Evolutionary conservation across 225 moss, liverwort and hornwort species (phyloP).

Genomic region (Polytrichum formosum): DNA sequence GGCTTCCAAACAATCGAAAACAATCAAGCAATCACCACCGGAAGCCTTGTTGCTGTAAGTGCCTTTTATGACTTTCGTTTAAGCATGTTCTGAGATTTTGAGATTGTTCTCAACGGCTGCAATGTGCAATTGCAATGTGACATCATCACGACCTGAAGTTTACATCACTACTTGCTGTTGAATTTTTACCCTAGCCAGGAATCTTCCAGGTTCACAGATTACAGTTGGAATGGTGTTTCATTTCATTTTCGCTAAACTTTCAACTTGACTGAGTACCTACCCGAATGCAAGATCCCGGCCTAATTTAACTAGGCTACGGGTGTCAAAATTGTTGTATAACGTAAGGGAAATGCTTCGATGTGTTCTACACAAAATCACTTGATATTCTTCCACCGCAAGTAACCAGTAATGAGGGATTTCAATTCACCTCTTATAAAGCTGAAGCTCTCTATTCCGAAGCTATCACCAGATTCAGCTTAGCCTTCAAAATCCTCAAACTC

Average conservation of each 20-base stretch:
- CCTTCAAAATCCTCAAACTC: constrained; percentile 78
- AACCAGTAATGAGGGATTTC: no score
- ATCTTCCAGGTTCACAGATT: not conserved
- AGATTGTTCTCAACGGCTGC: no score
- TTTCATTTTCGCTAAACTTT: no score
- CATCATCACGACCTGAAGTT: not conserved
- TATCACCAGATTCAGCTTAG: constrained; percentile 71
- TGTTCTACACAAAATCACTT: no score
- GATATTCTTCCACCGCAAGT: no score
- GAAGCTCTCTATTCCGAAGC: constrained; percentile 63
- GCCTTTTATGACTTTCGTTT: not conserved
- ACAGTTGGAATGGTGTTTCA: no score
- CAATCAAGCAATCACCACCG: constrained; percentile 33
- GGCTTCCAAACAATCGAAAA: no score
- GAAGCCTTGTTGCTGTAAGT: constrained; percentile 73
- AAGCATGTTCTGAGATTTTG: not conserved
- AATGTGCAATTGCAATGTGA: no score
- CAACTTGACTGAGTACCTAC: no score
- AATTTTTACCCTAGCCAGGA: not conserved
- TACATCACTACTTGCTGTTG: no score
- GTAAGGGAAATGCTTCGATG: no score
- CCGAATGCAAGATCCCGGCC: not conserved
- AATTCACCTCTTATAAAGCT: no score
- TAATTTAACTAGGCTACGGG: constrained; percentile 4
- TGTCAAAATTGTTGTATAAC: not conserved